These are phyloP conservation scores for Ophiostoma montium DNA, from an alignment of 2,329 filamentous ascomycete genomes.

Conservation along the genomic window DNA sequence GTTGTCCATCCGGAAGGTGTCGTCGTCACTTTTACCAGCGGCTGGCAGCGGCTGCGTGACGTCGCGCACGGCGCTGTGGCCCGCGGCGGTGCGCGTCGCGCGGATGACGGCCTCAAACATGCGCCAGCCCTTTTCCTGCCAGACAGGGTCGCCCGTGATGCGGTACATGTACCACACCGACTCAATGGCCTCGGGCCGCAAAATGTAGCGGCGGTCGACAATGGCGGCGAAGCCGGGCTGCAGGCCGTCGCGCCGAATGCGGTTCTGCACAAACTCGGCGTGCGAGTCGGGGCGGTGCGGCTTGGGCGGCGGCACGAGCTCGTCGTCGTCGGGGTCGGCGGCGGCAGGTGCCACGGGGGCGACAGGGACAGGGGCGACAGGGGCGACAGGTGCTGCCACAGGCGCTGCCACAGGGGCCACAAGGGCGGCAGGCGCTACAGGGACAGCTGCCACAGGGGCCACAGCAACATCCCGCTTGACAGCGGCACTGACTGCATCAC, in stretches of 20 bases:
- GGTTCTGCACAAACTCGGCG: slow-evolving; percentile 35
- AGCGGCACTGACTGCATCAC: background rate
- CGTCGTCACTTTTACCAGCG: slow-evolving; percentile 18
- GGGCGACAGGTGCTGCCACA: too few relatives aligned
- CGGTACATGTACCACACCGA: slow-evolving; percentile 84
- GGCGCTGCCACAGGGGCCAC: background rate
- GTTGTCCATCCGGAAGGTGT: slow-evolving; percentile 31
- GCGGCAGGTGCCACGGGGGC: background rate
- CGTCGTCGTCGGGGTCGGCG: background rate
- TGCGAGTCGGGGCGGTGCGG: slow-evolving; percentile 34
- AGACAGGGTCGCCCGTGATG: slow-evolving; percentile 62
- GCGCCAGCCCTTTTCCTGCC: slow-evolving; percentile 71
- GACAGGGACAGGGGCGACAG: too few relatives aligned
- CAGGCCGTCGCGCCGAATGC: slow-evolving; percentile 29
- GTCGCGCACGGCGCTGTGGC: slow-evolving; percentile 56
- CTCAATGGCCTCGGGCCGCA: slow-evolving; percentile 74
- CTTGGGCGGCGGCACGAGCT: slow-evolving; percentile 18
- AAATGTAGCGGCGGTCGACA: slow-evolving; percentile 37
- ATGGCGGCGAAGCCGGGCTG: slow-evolving; percentile 38
- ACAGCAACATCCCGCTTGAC: background rate
- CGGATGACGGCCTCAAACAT: slow-evolving; percentile 66
- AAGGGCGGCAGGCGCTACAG: slow-evolving; percentile 15
- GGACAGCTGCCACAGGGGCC: background rate
- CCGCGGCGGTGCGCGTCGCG: slow-evolving; percentile 50
- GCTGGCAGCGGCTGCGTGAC: slow-evolving; percentile 27